Evolutionary conservation across 2,329 filamentous ascomycete genomes (phyloP).

Genomic region (Stachybotrys elegans): DNA sequence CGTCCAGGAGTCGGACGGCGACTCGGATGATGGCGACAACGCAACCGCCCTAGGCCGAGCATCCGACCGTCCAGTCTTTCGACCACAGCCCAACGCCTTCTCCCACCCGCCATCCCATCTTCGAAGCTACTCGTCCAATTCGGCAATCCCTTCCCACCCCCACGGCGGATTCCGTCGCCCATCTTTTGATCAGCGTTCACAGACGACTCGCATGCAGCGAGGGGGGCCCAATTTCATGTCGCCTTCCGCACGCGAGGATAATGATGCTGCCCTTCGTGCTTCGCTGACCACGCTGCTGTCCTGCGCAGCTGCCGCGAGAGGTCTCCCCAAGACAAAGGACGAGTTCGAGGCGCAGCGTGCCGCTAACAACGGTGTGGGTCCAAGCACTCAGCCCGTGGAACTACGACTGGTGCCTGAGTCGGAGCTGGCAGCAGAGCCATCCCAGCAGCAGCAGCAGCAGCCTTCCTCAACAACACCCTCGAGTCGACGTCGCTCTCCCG

Average conservation of each 20-base stretch:
- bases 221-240: conserved; percentile 60
- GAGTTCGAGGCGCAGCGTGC: conserved; percentile 32
- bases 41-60: conserved; percentile 70
- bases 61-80: conserved; percentile 57
- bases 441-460: conserved; percentile 14
- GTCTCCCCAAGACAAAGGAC: conserved; percentile 62
- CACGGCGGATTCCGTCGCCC: conserved; percentile 47
- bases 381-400: conserved; percentile 50
- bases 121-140: conserved; percentile 44
- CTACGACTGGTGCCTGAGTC: conserved; percentile 57
- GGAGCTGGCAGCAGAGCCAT: conserved; percentile 43
- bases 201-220: conserved; percentile 40
- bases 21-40: conserved; percentile 63
- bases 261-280: conserved; percentile 87
- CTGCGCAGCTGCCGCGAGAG: conserved; percentile 86
- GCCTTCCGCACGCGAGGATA: conserved; percentile 74
- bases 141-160: conserved; percentile 42
- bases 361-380: conserved; percentile 33
- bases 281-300: conserved; percentile 93
- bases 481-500: conserved; percentile 22
- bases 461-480: conserved; percentile 14
- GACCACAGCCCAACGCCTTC: conserved; percentile 88
- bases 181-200: conserved; percentile 42
- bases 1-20: conserved; percentile 41
- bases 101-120: conserved; percentile 66